Conservation (phyloP, 208 protist species). For the Crithidia thermophila region DNA sequence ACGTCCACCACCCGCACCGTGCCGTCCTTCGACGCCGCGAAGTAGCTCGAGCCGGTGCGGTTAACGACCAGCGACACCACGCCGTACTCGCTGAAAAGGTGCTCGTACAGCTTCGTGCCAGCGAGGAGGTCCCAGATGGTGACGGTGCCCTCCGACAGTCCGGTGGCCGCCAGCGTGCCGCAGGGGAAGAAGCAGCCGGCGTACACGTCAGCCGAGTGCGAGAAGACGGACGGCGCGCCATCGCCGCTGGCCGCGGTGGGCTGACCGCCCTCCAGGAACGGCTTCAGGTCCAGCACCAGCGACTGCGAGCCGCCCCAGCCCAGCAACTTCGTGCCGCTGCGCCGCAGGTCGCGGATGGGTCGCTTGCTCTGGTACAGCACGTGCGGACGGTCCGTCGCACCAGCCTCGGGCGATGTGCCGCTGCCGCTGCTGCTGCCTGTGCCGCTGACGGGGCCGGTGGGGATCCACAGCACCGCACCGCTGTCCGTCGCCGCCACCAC, state of each 20-base stretch:
- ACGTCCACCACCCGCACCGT: slow-evolving; percentile 77
- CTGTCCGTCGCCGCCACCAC: slow-evolving; percentile 58
- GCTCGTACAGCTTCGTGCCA: slow-evolving; percentile 65
- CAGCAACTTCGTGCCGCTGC: slow-evolving; percentile 53
- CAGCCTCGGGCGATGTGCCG: slow-evolving; percentile 2
- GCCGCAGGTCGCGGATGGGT: slow-evolving; percentile 50
- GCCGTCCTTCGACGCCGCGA: slow-evolving; percentile 77
- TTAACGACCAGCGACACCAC: slow-evolving; percentile 69
- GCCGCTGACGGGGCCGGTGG: slow-evolving; percentile 20
- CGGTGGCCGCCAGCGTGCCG: slow-evolving; percentile 70
- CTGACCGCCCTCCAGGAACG: slow-evolving; percentile 23
- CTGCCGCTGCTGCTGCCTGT: background rate
- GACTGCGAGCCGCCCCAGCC: slow-evolving; percentile 73
- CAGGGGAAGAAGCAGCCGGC: slow-evolving; percentile 78
- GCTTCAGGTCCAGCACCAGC: slow-evolving; percentile 52
- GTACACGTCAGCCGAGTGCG: slow-evolving; percentile 66
- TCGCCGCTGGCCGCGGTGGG: background rate
- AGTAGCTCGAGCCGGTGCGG: slow-evolving; percentile 75
- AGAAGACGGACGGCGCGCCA: slow-evolving; percentile 48
- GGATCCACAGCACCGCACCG: slow-evolving; percentile 72
- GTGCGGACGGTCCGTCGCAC: slow-evolving; percentile 14
- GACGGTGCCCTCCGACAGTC: slow-evolving; percentile 80
- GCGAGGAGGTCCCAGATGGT: slow-evolving; percentile 72
- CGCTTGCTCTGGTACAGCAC: slow-evolving; percentile 53
- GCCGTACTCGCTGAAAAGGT: slow-evolving; percentile 60